phyloP scores from a whole-genome alignment of 192 early-diverging fungal species.

The Backusella psychrophila region DNA sequence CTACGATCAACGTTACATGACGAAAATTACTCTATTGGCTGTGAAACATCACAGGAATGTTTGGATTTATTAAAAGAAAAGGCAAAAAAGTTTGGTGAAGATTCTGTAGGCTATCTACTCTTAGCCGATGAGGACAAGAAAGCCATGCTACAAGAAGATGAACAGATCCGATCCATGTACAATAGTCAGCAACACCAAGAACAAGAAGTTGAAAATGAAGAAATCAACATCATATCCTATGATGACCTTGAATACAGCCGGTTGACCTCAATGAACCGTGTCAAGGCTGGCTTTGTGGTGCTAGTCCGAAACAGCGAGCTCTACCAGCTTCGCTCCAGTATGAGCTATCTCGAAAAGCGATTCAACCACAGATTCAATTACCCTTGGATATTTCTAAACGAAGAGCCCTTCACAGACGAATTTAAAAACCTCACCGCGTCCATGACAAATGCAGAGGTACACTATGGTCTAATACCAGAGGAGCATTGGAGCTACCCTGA shows the following conservation, averaged over 20 bases:
- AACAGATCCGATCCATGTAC: not conserved
- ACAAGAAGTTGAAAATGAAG: not conserved
- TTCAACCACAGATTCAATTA: constrained; percentile 72
- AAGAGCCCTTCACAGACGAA: constrained; percentile 62
- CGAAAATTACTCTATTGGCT: not conserved
- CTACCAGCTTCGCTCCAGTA: constrained; percentile 57
- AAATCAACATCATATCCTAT: not conserved
- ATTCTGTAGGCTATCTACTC: not conserved
- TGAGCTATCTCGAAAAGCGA: constrained; percentile 59
- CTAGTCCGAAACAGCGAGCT: constrained; percentile 71
- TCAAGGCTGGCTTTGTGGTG: constrained; percentile 72
- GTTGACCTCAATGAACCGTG: constrained; percentile 19
- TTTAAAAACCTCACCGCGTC: constrained; percentile 50
- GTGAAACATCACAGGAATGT: constrained; percentile 3
- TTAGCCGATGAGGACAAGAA: not conserved
- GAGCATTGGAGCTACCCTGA: constrained; percentile 81
- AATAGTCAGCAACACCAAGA: not conserved
- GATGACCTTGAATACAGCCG: not conserved
- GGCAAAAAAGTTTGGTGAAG: not conserved
- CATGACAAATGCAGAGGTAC: constrained; percentile 51
- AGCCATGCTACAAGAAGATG: not conserved
- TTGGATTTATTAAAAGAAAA: constrained; percentile 8
- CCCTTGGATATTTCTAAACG: constrained; percentile 80
- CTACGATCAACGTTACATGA: not conserved
- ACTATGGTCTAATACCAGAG: constrained; percentile 55